Base-by-base conservation (phyloP, 192 early-diverging fungal genomes). In the Umbelopsis isabellina region DNA sequence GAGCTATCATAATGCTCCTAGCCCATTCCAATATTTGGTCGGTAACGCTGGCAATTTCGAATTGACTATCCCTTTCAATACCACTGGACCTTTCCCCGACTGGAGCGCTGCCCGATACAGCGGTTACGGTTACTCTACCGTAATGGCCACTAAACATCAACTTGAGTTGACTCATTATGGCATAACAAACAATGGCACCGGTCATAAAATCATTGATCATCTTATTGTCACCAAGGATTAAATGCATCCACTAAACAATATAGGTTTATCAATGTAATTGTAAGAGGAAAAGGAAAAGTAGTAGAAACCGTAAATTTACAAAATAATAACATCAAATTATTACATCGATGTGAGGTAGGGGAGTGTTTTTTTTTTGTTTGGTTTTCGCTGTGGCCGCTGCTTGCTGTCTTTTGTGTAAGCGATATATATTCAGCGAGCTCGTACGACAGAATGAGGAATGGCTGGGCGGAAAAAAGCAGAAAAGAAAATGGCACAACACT, bases 11-110 rank as follows among this genome's bases (percentile, higher is more conserved):
- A 74, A 78, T 58, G 72, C 76, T 21, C 76, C 72, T 16, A 66
- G 58, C 44, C 47, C 65, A n/a, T 74, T 78, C 50, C 58, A 78
- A 22, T 20, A 74, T 13, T 47, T 78, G 1, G 67, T 71, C 25
- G 76, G 76, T 49, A 67, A 78, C n/a, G 64, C 49, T 20, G 76
- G 76, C 13, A 66, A 73, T 22, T 72, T 61, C 55, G 72, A 67
- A 49, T 25, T 30, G 16, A 25, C 52, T 10, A 50, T 41, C 18
- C 15, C 69, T 0, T 78, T 78, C 48, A 61, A 41, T 21, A 37
- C 65, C 37, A 49, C n/a, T 16, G 67, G 48, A 4, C 41, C 58
- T 11, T 66, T 66, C 23, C 37, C 68, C 25, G 69, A 70, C 49
- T 78, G 72, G 72, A 73, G 71, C 20, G 76, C 76, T 4, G 21